Evolutionary conservation across 257 asterid species (phyloP).

Genomic region (Leonotis leonurus): DNA sequence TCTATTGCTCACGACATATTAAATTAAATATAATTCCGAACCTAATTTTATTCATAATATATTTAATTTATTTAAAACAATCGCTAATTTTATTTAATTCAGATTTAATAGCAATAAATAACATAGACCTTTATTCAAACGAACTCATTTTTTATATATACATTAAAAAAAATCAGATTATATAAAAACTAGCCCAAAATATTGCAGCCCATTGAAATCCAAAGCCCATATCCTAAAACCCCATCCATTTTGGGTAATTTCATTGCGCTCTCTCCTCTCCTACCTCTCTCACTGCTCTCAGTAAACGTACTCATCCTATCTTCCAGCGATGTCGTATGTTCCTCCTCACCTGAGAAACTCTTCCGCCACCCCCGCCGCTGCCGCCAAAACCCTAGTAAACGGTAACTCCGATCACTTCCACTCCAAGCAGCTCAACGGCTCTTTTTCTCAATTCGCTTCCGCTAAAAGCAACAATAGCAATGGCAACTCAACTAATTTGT

Average conservation of each 20-base stretch:
- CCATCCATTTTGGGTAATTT: not conserved
- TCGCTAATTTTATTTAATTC: no score
- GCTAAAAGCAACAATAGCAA: constrained; percentile 21
- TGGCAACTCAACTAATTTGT: constrained; percentile 24
- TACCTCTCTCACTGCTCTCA: constrained; percentile 5
- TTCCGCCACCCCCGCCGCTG: constrained; percentile 27
- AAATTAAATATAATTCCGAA: no score
- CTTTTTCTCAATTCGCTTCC: constrained; percentile 23
- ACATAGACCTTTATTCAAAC: no score
- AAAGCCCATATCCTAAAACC: not conserved
- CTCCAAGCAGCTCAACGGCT: constrained; percentile 34
- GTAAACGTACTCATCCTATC: constrained; percentile 24
- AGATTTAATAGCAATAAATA: no score
- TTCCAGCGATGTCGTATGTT: constrained; percentile 72
- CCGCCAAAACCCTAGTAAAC: constrained; percentile 24
- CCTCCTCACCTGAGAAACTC: constrained; percentile 86
- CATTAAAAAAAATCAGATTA: no score
- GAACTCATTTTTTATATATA: no score
- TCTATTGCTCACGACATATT: no score
- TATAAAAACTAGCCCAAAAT: not conserved
- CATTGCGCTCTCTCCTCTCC: not conserved
- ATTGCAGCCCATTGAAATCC: not conserved
- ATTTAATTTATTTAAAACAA: no score
- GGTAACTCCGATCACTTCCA: constrained; percentile 31
- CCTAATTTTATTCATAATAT: no score